phyloP scores from a whole-genome alignment of 345 rosid genomes.

The Pistacia vera region DNA sequence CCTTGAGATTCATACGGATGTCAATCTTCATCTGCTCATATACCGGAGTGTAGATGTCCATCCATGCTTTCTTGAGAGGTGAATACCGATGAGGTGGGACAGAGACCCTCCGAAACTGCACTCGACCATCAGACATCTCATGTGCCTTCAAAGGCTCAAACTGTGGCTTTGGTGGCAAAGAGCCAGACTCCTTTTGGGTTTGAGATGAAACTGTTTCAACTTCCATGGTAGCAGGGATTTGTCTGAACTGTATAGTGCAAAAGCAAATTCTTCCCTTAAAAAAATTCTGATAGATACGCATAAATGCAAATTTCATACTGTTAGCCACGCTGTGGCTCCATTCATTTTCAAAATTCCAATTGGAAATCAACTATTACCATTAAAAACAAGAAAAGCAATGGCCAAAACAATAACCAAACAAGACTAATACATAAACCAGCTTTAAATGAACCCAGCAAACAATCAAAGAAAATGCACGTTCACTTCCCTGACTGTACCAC shows the following conservation, averaged over 20 bases:
- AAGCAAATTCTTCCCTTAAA: background rate
- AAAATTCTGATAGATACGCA: background rate
- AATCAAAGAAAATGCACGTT: too few relatives aligned
- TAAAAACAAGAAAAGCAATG: background rate
- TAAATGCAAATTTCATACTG: background rate
- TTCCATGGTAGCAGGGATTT: conserved; percentile 45
- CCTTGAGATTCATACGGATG: conserved; percentile 83
- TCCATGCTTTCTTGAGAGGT: conserved; percentile 84
- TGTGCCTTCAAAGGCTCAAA: conserved; percentile 80
- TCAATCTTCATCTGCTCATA: conserved; percentile 90
- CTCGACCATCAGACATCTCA: conserved; percentile 79
- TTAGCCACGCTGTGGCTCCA: background rate
- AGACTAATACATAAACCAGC: background rate
- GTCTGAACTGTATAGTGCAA: conserved; percentile 17
- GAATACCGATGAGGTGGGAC: conserved; percentile 86
- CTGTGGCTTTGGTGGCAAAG: conserved; percentile 61
- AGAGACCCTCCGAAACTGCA: conserved; percentile 66
- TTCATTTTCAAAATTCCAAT: background rate
- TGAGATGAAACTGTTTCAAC: conserved; percentile 34
- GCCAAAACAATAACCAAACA: background rate
- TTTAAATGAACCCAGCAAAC: background rate
- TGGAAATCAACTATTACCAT: background rate
- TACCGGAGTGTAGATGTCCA: conserved; percentile 75
- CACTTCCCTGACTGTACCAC: too few relatives aligned
- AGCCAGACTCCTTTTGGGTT: background rate